These are phyloP conservation scores for Solanum aculeatissimum DNA, from an alignment of 305 asterid genomes.

Conservation along the genomic window DNA sequence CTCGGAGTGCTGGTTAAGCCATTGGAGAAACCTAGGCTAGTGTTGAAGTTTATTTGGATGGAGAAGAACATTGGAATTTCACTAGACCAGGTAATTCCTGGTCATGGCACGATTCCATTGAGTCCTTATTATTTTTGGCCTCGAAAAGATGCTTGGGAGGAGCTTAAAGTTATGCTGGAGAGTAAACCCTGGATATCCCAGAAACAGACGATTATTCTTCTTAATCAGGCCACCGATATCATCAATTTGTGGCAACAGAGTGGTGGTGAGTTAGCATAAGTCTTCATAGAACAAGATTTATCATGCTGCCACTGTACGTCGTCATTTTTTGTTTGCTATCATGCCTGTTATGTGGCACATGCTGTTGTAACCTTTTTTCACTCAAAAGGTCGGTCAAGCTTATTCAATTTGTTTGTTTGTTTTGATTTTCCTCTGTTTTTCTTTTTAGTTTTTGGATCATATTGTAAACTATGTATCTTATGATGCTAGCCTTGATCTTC, in stretches of 20 bases:
- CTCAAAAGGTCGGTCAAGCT: not conserved
- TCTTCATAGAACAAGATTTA: not conserved
- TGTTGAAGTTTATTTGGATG: conserved; percentile 41
- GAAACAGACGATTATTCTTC: conserved; percentile 26
- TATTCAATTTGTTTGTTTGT: not conserved
- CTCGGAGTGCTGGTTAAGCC: conserved; percentile 40
- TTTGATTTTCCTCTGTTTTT: not conserved
- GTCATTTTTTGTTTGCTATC: not conserved
- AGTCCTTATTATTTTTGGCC: conserved; percentile 50
- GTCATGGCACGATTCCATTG: conserved; percentile 37
- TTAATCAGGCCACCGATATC: conserved; percentile 31
- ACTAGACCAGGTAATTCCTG: conserved; percentile 39
- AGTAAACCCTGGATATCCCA: conserved; percentile 34
- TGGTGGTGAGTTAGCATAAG: not conserved
- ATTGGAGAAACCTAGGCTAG: conserved; percentile 34
- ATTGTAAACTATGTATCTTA: not conserved
- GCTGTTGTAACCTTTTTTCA: not conserved
- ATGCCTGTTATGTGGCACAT: not conserved
- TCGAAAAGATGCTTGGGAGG: conserved; percentile 49
- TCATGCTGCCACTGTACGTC: not conserved
- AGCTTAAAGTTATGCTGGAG: conserved; percentile 29
- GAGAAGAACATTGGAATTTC: conserved; percentile 40
- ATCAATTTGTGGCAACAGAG: conserved; percentile 26
- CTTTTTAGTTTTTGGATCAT: not conserved
- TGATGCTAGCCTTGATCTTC: not conserved